These are phyloP conservation scores for Leucosporidium creatinivorum DNA, from an alignment of 768 basidiomycete species.

Conservation along the genomic window DNA sequence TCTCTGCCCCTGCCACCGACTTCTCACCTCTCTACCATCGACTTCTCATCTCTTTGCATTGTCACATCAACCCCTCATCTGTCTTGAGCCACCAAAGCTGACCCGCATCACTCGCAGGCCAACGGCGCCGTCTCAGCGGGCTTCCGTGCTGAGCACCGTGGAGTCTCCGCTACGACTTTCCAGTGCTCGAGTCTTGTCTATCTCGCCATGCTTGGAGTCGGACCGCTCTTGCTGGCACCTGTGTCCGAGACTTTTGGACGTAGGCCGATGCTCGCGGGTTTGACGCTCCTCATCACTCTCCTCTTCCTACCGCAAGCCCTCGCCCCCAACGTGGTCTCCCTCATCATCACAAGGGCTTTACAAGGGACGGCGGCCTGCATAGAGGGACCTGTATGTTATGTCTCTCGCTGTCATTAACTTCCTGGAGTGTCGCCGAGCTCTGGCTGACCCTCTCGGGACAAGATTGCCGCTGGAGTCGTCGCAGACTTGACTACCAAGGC, in stretches of 20 bases:
- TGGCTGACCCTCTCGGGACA: not conserved
- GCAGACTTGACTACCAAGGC: slow-evolving; percentile 24
- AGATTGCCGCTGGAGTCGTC: slow-evolving; percentile 24
- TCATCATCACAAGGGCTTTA: slow-evolving; percentile 24
- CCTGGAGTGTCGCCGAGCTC: not conserved
- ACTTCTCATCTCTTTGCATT: too few relatives aligned
- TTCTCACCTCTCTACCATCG: too few relatives aligned
- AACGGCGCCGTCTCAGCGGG: not conserved
- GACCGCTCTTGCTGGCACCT: slow-evolving; percentile 31
- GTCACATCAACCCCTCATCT: too few relatives aligned
- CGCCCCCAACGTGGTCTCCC: slow-evolving; percentile 24
- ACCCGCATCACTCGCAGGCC: slow-evolving; percentile 6
- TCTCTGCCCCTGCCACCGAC: too few relatives aligned
- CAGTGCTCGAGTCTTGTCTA: not conserved
- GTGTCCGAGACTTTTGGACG: slow-evolving; percentile 35
- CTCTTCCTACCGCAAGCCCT: slow-evolving; percentile 30
- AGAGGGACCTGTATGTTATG: slow-evolving; percentile 22
- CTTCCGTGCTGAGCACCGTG: not conserved
- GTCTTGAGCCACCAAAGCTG: too few relatives aligned
- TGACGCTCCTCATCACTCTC: slow-evolving; percentile 18
- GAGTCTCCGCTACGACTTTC: not conserved
- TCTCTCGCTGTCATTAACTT: too few relatives aligned
- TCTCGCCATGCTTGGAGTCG: slow-evolving; percentile 33
- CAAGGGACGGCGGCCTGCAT: slow-evolving; percentile 30
- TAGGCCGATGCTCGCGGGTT: slow-evolving; percentile 32